These are phyloP conservation scores for Apocynum venetum DNA, from an alignment of 257 asterid species.

Conservation along the genomic window DNA sequence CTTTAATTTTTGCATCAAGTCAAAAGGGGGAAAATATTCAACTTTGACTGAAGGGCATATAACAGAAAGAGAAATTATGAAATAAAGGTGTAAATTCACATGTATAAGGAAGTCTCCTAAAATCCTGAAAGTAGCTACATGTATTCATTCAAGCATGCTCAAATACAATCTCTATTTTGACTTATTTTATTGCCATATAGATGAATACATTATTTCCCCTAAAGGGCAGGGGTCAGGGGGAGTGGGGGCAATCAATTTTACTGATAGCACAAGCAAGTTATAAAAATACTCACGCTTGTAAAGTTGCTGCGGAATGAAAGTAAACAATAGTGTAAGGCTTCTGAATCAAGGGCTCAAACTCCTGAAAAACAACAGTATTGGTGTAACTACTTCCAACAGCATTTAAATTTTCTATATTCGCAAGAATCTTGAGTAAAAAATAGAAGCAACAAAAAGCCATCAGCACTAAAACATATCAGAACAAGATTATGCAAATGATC, in stretches of 20 bases:
- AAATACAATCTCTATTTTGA: not conserved
- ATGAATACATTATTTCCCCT: not conserved
- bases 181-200: not conserved
- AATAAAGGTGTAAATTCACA: not conserved
- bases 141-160: not conserved
- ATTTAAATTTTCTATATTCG: not conserved
- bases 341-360: conserved; percentile 94
- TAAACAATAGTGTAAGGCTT: conserved; percentile 91
- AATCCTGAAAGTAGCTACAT: not conserved
- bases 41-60: no score
- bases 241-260: not conserved
- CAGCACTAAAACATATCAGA: not conserved
- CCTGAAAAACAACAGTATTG: conserved; percentile 45
- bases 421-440: not conserved
- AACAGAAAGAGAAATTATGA: not conserved
- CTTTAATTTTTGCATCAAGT: not conserved
- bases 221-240: not conserved
- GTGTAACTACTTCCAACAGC: not conserved
- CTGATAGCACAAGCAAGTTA: not conserved
- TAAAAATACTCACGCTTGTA: conserved; percentile 60
- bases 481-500: not conserved
- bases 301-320: conserved; percentile 91
- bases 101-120: not conserved
- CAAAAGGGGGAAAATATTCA: not conserved
- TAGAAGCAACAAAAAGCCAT: conserved; percentile 2